phyloP scores from a whole-genome alignment of 495 filamentous ascomycete genomes.

The Podospora pseudocomata region DNA sequence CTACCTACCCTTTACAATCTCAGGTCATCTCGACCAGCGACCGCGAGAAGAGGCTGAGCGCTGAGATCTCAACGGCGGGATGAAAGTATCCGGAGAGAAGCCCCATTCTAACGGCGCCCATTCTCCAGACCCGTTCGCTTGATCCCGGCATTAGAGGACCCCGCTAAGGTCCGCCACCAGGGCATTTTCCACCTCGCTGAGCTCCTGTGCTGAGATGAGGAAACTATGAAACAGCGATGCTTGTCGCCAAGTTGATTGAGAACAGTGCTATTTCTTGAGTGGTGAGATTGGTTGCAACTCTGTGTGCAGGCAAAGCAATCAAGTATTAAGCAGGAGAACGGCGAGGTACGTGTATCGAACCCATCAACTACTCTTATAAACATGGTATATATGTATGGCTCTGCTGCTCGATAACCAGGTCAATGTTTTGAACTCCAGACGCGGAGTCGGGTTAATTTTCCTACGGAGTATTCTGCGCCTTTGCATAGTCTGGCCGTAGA shows the following conservation, averaged over 20 bases:
- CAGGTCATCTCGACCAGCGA: neutral
- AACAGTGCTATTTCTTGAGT: neutral
- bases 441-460: neutral
- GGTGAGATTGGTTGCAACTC: neutral
- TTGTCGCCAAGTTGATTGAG: neutral
- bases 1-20: neutral
- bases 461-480: neutral
- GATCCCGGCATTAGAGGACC: neutral
- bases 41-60: neutral
- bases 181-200: neutral
- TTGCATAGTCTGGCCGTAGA: neutral
- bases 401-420: neutral
- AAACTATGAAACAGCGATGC: neutral
- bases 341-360: neutral
- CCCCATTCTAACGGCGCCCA: neutral
- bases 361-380: neutral
- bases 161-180: neutral
- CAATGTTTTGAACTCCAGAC: neutral
- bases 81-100: neutral
- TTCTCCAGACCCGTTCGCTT: neutral
- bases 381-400: neutral
- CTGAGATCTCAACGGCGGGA: neutral
- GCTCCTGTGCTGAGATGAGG: neutral
- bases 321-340: neutral
- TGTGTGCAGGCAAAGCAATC: neutral